Base-by-base conservation (phyloP, 352 stramenopile species). In the Phytophthora litchii region DNA sequence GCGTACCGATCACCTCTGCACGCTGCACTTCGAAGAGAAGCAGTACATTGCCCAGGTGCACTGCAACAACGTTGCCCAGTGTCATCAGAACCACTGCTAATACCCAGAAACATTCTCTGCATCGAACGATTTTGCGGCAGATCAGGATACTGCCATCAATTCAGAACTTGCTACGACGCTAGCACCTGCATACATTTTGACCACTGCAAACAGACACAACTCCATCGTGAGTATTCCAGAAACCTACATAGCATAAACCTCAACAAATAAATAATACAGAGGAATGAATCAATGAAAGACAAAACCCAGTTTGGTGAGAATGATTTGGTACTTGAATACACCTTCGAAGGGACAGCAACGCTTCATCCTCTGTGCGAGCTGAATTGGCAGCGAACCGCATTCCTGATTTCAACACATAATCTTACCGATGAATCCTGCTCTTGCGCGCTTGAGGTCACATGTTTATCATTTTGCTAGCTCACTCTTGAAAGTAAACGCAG, bases 1-100 rank as follows among this genome's bases (percentile, higher is more conserved):
- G 32, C 74, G 74, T 44, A 83, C 74, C 11, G 64, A 76, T 17
- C 76, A 81, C 57, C 54, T 81, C 27, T 86, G 76, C 64, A 81
- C 68, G 29, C 48, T 81, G n/a, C 74, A 83, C 61, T 80, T 76
- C 49, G 71, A 80, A 59, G 64, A 72, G 41, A 70, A 73, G 43
- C 71, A 80, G 34, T 69, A 72, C 47, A 72, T 70, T 31, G 20
- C 37, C 27, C 63, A 59, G 20, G 14, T 59, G 9, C 66, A 70
- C 37, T 58, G 19, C 52, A 56, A 40, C 55, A 66, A 54, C 37
- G 21, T 41, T 12, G 29, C 29, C 12, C 49, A 63, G 23, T 72
- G 52, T 53, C 62, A 67, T 20, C 46, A 68, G 29, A 40, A 48
- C 61, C 40, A 57, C 5, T 74, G 49, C 64, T 73, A 61, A 65